Conservation (phyloP, 148 eudicot species). For the Rhododendron ferrugineum region DNA sequence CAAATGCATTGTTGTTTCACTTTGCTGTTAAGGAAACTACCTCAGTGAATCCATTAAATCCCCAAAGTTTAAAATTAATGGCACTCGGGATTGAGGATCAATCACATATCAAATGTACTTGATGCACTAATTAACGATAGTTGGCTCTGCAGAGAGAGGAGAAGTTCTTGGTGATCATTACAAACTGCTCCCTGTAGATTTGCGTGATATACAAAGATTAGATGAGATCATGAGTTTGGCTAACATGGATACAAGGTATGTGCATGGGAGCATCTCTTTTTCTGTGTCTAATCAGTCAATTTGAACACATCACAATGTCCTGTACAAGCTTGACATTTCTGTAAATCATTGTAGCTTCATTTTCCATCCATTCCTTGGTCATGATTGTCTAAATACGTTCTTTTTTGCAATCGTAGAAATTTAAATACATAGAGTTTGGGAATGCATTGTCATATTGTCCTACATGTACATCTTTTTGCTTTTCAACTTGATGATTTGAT, state of each 20-base stretch:
- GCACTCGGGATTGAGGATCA: not conserved
- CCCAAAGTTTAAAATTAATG: not conserved
- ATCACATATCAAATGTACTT: not conserved
- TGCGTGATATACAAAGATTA: slow-evolving; percentile 65
- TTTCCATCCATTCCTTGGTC: not conserved
- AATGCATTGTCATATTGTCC: not conserved
- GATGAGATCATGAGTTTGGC: slow-evolving; percentile 60
- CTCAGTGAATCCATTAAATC: not conserved
- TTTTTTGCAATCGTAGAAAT: not conserved
- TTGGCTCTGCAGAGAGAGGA: slow-evolving; percentile 65
- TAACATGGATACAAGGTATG: slow-evolving; percentile 85
- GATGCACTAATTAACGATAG: slow-evolving; percentile 3
- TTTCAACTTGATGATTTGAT: not conserved
- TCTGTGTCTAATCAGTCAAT: not conserved
- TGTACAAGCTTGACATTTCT: not conserved
- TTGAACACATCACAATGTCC: not conserved
- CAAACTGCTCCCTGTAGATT: slow-evolving; percentile 90
- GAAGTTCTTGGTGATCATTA: slow-evolving; percentile 78
- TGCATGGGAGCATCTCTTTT: slow-evolving; percentile 14
- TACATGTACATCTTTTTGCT: not conserved
- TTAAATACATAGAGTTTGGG: not conserved
- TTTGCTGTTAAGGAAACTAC: not conserved
- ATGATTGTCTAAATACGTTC: not conserved
- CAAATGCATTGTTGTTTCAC: not conserved
- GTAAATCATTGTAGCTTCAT: not conserved